phyloP scores from a whole-genome alignment of 2,329 filamentous ascomycete species.

The Beauveria sp. region DNA sequence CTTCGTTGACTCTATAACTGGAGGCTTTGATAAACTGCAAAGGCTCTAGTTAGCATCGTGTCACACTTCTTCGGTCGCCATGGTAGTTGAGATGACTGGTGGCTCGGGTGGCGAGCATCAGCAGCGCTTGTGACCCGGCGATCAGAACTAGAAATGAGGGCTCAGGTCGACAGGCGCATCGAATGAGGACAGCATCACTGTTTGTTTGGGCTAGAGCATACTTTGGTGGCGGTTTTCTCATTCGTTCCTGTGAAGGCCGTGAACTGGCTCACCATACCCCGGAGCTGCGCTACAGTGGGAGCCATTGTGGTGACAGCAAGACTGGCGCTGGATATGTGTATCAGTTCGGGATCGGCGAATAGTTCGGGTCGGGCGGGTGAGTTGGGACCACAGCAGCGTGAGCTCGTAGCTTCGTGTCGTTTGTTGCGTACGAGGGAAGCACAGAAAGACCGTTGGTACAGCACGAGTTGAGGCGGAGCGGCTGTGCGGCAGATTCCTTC shows the following conservation, averaged over 20 bases:
- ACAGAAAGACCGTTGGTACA: background rate
- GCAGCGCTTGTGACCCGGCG: background rate
- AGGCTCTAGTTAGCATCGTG: background rate
- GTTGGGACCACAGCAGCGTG: background rate
- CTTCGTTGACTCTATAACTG: constrained; percentile 44
- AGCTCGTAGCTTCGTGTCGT: background rate
- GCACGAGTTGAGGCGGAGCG: background rate
- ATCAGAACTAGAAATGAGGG: background rate
- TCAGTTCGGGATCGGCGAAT: background rate
- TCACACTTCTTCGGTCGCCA: background rate
- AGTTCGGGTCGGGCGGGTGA: background rate
- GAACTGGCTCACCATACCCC: constrained; percentile 34
- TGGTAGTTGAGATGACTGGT: background rate
- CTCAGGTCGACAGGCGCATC: background rate
- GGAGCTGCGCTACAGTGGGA: constrained; percentile 30
- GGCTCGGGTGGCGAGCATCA: background rate
- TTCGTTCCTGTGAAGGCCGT: constrained; percentile 34
- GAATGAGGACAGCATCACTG: background rate
- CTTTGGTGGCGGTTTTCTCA: constrained; percentile 37
- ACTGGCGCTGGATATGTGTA: background rate
- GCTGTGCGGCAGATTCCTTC: background rate
- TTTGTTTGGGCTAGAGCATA: constrained; percentile 24
- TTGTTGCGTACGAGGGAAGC: background rate
- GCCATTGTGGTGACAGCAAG: constrained; percentile 23
- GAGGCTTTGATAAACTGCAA: constrained; percentile 40